phyloP scores from a whole-genome alignment of 495 filamentous ascomycete species.

The Aspergillus bridgeri region DNA sequence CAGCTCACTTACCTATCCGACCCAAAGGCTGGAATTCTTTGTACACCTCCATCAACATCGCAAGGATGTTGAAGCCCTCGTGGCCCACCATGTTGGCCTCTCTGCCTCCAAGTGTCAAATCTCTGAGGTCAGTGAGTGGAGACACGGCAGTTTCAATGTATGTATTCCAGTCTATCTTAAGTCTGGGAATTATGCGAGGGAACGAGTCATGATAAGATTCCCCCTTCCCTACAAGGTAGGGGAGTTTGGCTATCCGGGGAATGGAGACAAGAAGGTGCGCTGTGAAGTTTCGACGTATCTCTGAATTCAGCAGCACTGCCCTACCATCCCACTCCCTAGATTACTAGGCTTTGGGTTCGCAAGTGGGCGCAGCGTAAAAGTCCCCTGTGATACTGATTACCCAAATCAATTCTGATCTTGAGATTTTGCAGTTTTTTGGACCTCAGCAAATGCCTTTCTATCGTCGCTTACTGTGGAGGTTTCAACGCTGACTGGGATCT shows the following conservation, averaged over 20 bases:
- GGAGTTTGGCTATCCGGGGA: slow-evolving; percentile 31
- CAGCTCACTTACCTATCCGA: no score
- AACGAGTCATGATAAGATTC: slow-evolving; percentile 28
- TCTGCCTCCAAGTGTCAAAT: no score
- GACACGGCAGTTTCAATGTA: slow-evolving; percentile 34
- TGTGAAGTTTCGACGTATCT: slow-evolving; percentile 36
- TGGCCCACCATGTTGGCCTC: no score
- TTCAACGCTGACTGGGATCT: slow-evolving; percentile 17
- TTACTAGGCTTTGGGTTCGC: slow-evolving; percentile 37
- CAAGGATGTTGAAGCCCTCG: no score
- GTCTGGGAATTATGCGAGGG: slow-evolving; percentile 2
- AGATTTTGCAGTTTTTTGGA: neutral
- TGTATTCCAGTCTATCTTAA: slow-evolving; percentile 28
- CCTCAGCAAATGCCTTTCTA: slow-evolving; percentile 20
- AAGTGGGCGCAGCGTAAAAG: slow-evolving; percentile 15
- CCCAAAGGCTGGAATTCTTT: no score
- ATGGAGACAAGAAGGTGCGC: slow-evolving; percentile 37
- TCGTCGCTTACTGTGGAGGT: slow-evolving; percentile 15
- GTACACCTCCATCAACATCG: no score
- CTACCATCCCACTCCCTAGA: slow-evolving; percentile 26
- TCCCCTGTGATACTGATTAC: no score
- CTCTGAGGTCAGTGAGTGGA: slow-evolving; percentile 27
- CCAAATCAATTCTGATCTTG: neutral
- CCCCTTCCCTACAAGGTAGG: slow-evolving; percentile 28
- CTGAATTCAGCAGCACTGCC: slow-evolving; percentile 33